Evolutionary conservation across 495 filamentous ascomycete genomes (phyloP).

Genomic region (Polyplosphaeria fusca): DNA sequence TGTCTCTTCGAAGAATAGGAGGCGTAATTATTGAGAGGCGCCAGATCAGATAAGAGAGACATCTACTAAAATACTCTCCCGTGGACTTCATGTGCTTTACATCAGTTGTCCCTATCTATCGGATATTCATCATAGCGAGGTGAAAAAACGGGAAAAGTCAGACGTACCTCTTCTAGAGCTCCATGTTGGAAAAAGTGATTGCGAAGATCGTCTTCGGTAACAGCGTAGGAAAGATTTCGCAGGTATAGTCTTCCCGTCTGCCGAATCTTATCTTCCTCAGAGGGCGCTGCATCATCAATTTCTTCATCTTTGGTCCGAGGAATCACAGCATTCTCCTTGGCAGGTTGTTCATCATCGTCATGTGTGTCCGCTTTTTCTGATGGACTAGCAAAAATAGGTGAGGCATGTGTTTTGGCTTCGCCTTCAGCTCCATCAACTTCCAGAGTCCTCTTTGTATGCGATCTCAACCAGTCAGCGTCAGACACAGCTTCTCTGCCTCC

Average conservation of each 20-base stretch:
- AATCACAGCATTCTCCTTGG: not conserved
- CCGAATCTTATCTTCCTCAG: slow-evolving; percentile 47
- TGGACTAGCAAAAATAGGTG: not conserved
- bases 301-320: slow-evolving; percentile 39
- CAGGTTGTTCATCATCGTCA: not conserved
- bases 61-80: slow-evolving; percentile 78
- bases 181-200: slow-evolving; percentile 68
- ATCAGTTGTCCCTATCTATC: slow-evolving; percentile 99
- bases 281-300: slow-evolving; percentile 12
- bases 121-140: slow-evolving; percentile 78
- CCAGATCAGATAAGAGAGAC: slow-evolving; percentile 58
- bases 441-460: slow-evolving; percentile 83
- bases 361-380: not conserved
- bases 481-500: slow-evolving; percentile 43
- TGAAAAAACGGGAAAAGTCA: slow-evolving; percentile 30
- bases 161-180: slow-evolving; percentile 78
- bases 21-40: not conserved
- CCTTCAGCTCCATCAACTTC: slow-evolving; percentile 50
- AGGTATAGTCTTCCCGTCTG: slow-evolving; percentile 74
- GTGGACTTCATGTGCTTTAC: slow-evolving; percentile 63
- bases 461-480: slow-evolving; percentile 91
- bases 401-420: not conserved
- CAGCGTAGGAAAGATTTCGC: slow-evolving; percentile 80
- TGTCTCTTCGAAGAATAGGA: not conserved
- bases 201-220: slow-evolving; percentile 73